Base-by-base conservation (phyloP, 352 stramenopile species). In the Phytopythium boreale region DNA sequence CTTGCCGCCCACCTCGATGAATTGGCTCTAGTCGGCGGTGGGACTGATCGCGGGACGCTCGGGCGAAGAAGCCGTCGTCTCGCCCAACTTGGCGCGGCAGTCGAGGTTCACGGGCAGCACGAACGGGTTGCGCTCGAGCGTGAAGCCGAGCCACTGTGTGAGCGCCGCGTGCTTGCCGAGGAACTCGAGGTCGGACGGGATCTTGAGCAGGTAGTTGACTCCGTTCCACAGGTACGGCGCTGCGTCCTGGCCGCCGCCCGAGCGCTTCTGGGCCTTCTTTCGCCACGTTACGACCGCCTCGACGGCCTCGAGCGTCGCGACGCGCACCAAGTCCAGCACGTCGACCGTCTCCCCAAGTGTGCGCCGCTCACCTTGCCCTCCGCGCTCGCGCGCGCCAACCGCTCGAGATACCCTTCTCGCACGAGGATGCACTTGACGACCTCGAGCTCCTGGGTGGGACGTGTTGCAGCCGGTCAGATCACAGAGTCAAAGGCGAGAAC, bases 161-260 rank as follows among this genome's bases (percentile, higher is more conserved):
- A 97, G 70, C 1, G 75, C 81, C 12, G 74, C 62, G 72, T 92
- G 83, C 44, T 92, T 83, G n/a, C 89, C 70, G 10, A 98, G 57
- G 55, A 97, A 97, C 56, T 98, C 89, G 24, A 97, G 66, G 62
- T 98, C 93, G 0, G 84, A 95, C 4, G 88, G 78, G 11, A 98
- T 67, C 52, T 97, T 97, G 14, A 98, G 72, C 1, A 98, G 72
- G 46, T 98, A 98, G 66, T 98, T 97, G 56, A 96, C 63, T 4
- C 82, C 85, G 63, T 97, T 97, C 93, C 92, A 98, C 44, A 77
- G 80, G 64, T 95, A 98, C 17, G 66, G 69, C 14, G 74, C 69
- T 9, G 34, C 61, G 8, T 75, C 74, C 10, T 56, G 47, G 1
- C 49, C 49, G 15, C 47, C 24, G 10, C 26, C 17, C 6, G 49